These are phyloP conservation scores for Spergularia azorica DNA, from an alignment of 179 eudicot species.

Conservation along the genomic window DNA sequence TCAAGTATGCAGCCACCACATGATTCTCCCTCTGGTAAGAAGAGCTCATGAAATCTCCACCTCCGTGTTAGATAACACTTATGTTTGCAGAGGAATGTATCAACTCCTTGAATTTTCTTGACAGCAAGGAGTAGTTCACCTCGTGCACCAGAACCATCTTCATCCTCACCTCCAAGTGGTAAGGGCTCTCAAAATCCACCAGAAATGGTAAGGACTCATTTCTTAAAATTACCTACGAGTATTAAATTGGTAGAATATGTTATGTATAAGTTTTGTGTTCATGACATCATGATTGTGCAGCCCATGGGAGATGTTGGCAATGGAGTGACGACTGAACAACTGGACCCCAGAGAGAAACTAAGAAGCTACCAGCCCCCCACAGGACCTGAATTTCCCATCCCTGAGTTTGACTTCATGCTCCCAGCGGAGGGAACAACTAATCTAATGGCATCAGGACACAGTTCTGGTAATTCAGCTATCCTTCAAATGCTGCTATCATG, in stretches of 20 bases:
- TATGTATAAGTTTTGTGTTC: background rate
- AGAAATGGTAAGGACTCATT: slow-evolving; percentile 44
- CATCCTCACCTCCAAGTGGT: slow-evolving; percentile 46
- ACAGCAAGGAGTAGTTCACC: slow-evolving; percentile 58
- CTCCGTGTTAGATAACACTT: background rate
- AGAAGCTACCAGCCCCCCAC: slow-evolving; percentile 28
- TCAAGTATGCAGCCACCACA: slow-evolving; percentile 53
- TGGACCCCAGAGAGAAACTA: slow-evolving; percentile 50
- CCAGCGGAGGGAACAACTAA: slow-evolving; percentile 34
- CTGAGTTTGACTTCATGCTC: slow-evolving; percentile 32
- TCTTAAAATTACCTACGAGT: background rate
- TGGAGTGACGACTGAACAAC: slow-evolving; percentile 49
- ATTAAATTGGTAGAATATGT: background rate
- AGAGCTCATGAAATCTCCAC: slow-evolving; percentile 24
- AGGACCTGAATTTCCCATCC: slow-evolving; percentile 32
- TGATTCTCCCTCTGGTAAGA: slow-evolving; percentile 71
- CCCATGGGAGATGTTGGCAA: slow-evolving; percentile 48
- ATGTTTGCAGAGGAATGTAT: slow-evolving; percentile 4
- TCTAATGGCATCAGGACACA: slow-evolving; percentile 49
- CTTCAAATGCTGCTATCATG: slow-evolving; percentile 1
- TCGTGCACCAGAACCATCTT: slow-evolving; percentile 60
- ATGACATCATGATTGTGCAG: slow-evolving; percentile 38
- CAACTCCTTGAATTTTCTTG: slow-evolving; percentile 7
- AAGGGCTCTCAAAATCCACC: slow-evolving; percentile 42
- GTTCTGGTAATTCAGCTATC: slow-evolving; percentile 51